Evolutionary conservation across 192 early-diverging fungal species (phyloP), one percentile per base, ranked within the genome.

Genomic region (Thoreauomyces humboldtii): DNA sequence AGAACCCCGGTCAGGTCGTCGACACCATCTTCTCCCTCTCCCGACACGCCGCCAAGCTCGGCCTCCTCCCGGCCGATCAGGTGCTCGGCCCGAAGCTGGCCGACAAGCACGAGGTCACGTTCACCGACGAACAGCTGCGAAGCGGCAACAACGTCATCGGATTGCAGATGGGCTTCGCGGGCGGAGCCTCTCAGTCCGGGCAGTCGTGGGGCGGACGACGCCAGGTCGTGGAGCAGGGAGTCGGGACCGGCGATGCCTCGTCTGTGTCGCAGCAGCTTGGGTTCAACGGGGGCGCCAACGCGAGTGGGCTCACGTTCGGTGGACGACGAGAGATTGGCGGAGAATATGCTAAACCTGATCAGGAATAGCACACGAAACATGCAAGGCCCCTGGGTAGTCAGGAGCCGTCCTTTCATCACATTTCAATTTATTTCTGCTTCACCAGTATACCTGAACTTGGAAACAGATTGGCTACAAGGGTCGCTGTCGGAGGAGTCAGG

Each of bases 21-120:
- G 87, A 90, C 73, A 80, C 82, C 25, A 78, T 92, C 25, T 92
- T 84, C 48, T 80, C 91, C 7, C 70, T 92, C 2, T 87, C 86
- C 11, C 75, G 91, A 6, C 77, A 87, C 55, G 91, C 88, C 14
- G 73, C 63, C 69, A 79, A 84, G 46, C 61, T 74, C 11, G 91
- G 91, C 31, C n/a, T 45, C 2, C 5, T 63, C 11, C 24, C 21
- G 0, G 72, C 68, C 34, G 65, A 63, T 15, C 61, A 33, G 19
- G 41, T 67, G 24, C 76, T 92, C 44, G 90, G 90, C 2, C 90
- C 90, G 12, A 89, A 88, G 70, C 73, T 90, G 33, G 84, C 87
- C 2, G 87, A 89, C 21, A 86, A 85, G 65, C 80, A 68, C 46
- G 80, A 86, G 52, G 76, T 84, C 1, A 47, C 75, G 28, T 91